phyloP scores from a whole-genome alignment of 2,329 filamentous ascomycete species.

The Epichloe gansuensis region DNA sequence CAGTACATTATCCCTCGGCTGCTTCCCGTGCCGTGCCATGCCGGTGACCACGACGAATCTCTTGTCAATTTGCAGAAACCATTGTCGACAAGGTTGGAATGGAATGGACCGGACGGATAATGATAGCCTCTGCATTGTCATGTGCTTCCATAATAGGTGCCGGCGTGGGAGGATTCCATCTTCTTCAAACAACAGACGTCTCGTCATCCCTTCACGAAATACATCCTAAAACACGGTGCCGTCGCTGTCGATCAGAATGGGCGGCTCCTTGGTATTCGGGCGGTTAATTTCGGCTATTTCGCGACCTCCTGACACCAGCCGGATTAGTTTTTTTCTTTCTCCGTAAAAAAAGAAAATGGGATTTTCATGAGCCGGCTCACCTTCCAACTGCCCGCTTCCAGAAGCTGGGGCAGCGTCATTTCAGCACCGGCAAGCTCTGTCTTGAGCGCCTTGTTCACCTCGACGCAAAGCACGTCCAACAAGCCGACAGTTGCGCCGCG shows the following conservation, averaged over 20 bases:
- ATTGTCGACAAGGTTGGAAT: background rate
- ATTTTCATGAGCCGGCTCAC: conserved; percentile 33
- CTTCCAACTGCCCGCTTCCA: conserved; percentile 98
- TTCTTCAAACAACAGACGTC: background rate
- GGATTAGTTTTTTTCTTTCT: background rate
- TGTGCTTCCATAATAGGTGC: background rate
- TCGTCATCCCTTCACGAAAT: background rate
- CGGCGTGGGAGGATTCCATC: background rate
- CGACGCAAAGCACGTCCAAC: conserved; percentile 39
- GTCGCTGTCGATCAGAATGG: conserved; percentile 92
- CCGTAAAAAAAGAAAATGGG: too few relatives aligned
- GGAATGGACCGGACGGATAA: background rate
- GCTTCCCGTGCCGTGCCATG: too few relatives aligned
- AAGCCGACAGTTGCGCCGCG: conserved; percentile 50
- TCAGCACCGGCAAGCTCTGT: conserved; percentile 54
- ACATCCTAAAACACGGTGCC: conserved; percentile 77
- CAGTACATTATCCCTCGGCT: too few relatives aligned
- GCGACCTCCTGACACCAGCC: conserved; percentile 52
- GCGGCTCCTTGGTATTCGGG: conserved; percentile 91
- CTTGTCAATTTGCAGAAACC: too few relatives aligned
- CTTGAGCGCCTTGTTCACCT: conserved; percentile 52
- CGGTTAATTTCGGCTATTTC: conserved; percentile 92
- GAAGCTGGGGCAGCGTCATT: conserved; percentile 72
- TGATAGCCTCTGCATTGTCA: background rate
- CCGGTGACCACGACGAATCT: too few relatives aligned